phyloP scores from a whole-genome alignment of 1,284 basidiomycete genomes.

The Chalciporus sp. region DNA sequence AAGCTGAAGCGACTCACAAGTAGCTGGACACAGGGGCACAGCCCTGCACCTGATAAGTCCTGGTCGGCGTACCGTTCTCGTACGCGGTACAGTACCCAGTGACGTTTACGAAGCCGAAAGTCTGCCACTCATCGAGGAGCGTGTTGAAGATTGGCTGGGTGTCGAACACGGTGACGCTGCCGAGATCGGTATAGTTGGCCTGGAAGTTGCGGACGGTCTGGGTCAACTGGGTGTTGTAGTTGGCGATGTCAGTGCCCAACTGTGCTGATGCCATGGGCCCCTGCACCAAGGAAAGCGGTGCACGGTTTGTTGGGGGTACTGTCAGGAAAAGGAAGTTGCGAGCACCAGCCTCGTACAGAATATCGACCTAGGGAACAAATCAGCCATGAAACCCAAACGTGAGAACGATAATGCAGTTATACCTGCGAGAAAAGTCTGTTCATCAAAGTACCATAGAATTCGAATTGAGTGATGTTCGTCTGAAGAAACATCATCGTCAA shows the following conservation, averaged over 20 bases:
- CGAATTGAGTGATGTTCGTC: constrained; percentile 56
- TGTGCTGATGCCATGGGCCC: constrained; percentile 40
- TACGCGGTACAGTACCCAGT: constrained; percentile 65
- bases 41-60: constrained; percentile 52
- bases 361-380: constrained; percentile 46
- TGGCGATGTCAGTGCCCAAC: constrained; percentile 45
- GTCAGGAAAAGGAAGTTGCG: constrained; percentile 68
- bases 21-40: constrained; percentile 66
- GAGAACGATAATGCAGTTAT: background rate
- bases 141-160: constrained; percentile 60
- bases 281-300: constrained; percentile 56
- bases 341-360: constrained; percentile 54
- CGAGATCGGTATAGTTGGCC: constrained; percentile 44
- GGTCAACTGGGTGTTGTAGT: constrained; percentile 54
- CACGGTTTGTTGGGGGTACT: constrained; percentile 64
- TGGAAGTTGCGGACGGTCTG: constrained; percentile 44
- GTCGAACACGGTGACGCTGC: constrained; percentile 52
- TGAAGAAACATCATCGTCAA: constrained; percentile 21
- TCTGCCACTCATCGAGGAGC: constrained; percentile 51
- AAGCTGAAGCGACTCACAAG: constrained; percentile 47
- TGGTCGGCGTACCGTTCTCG: constrained; percentile 53
- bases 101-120: constrained; percentile 57
- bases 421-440: constrained; percentile 60
- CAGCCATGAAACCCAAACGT: background rate
- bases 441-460: constrained; percentile 56